Evolutionary conservation across 345 rosid genomes (phyloP), one percentile per base, ranked within the genome.

Genomic region (Linum tenue): DNA sequence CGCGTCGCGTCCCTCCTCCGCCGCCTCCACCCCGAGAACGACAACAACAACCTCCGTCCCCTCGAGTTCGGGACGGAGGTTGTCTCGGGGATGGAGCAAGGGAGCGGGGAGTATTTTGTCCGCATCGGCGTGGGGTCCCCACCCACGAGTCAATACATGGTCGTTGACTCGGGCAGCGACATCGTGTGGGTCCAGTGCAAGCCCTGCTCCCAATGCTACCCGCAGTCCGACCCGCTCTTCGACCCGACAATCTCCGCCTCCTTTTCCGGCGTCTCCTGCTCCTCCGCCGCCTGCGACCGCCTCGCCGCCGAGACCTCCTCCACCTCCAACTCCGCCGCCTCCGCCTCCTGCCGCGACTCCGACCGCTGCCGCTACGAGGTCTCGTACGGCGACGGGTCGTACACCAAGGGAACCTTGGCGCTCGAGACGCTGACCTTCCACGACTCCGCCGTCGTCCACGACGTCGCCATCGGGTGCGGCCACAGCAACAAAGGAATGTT

Each of bases 131-230:
- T 94, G 4, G 99, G 99, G 1, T 86, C 92, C 64, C 99, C 99
- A 0, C 84, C 97, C 0, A 81, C 84, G 68, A 86, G 81, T 68
- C 97, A 94, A 63, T 88, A 85, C 77, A 80, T 94, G 86, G 99
- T 90, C 3, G 78, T 90, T 57, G 99, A 94, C 67, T 86, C 99
- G 8, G 99, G 99, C 0, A 90, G 97, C 41, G 99, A 94, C 65
- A 90, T 94, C 60, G 95, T 94, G 48, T 94, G 99, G 99, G 95
- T 94, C 59, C 99, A 94, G 65, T 94, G 99, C 50, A 87, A 88
- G 71, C 99, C 99, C 60, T 94, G 99, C 60, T 82, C 69, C 63
- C 87, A 85, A 64, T 94, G 99, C 62, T 94, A 94, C 70, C 83
- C 55, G 55, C 99, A 94, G 67, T 81, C 92, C 61, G 99, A 94